Evolutionary conservation across 192 early-diverging fungal genomes (phyloP).

Genomic region (Rhizophagus sp.): DNA sequence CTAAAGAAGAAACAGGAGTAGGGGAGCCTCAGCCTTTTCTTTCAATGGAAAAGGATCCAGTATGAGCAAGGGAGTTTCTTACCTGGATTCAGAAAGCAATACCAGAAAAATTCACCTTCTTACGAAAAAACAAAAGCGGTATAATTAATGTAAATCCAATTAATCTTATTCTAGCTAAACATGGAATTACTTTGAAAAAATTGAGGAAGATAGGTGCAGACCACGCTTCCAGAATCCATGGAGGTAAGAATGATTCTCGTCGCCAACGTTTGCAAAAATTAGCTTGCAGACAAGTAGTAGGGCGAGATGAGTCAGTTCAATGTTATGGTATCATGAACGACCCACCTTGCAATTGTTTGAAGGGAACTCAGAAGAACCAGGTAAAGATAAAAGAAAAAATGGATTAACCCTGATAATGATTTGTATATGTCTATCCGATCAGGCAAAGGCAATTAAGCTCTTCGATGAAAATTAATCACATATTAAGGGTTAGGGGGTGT

Average conservation of each 20-base stretch:
- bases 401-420: no score
- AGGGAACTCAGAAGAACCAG: no score
- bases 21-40: neutral
- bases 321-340: conserved; percentile 11
- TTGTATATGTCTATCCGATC: no score
- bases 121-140: neutral
- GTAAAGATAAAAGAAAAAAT: no score
- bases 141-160: no score
- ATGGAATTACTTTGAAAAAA: neutral
- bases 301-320: neutral
- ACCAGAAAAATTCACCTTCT: neutral
- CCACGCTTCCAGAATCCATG: neutral
- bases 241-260: conserved; percentile 1
- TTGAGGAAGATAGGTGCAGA: conserved; percentile 6
- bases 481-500: no score
- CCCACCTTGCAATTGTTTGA: neutral
- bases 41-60: conserved; percentile 2
- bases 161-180: neutral
- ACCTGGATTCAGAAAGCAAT: conserved; percentile 17
- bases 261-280: neutral
- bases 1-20: neutral
- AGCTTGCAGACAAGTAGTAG: conserved; percentile 10
- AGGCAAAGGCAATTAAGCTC: no score
- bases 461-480: no score
- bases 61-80: neutral